phyloP scores from a whole-genome alignment of 176 grass and related monocot genomes.

The Pontederia crassipes region DNA sequence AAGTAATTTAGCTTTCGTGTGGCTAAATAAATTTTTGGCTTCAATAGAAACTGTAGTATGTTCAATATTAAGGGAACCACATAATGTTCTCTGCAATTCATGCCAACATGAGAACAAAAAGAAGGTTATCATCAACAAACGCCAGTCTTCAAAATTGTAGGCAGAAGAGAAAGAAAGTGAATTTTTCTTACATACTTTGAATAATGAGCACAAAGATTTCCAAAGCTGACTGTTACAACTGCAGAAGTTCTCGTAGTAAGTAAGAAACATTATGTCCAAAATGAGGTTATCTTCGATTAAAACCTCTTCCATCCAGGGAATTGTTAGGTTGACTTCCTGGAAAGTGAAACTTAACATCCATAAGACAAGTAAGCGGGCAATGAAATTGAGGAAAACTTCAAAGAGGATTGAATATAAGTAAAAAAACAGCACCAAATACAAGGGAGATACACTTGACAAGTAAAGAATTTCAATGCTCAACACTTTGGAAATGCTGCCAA shows the following conservation, averaged over 20 bases:
- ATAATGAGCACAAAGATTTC: constrained; percentile 63
- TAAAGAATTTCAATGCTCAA: too few species aligned
- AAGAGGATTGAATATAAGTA: too few species aligned
- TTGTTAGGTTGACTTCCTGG: constrained; percentile 56
- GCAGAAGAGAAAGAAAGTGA: constrained; percentile 7
- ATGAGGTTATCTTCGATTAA: constrained; percentile 88
- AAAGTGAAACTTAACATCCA: neutral
- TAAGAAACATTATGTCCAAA: constrained; percentile 78
- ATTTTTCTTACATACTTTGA: constrained; percentile 40
- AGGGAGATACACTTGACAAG: too few species aligned
- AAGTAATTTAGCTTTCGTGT: constrained; percentile 75
- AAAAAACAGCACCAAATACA: too few species aligned
- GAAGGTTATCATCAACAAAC: neutral
- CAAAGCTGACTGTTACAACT: constrained; percentile 52
- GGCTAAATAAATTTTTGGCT: constrained; percentile 59
- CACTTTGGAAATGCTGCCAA: too few species aligned
- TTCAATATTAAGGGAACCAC: constrained; percentile 62
- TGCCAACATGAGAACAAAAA: neutral
- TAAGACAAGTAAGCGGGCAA: neutral
- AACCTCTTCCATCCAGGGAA: constrained; percentile 72
- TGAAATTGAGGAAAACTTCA: neutral
- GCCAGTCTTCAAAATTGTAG: constrained; percentile 1
- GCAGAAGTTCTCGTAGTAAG: constrained; percentile 72
- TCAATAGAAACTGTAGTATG: constrained; percentile 64
- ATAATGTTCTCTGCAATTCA: constrained; percentile 50